Percentiles rank a stretch among this genome's conserved stretches.
These are phyloP conservation scores for Sonneratia caseolaris DNA, from an alignment of 345 rosid genomes.

Conservation along the genomic window DNA sequence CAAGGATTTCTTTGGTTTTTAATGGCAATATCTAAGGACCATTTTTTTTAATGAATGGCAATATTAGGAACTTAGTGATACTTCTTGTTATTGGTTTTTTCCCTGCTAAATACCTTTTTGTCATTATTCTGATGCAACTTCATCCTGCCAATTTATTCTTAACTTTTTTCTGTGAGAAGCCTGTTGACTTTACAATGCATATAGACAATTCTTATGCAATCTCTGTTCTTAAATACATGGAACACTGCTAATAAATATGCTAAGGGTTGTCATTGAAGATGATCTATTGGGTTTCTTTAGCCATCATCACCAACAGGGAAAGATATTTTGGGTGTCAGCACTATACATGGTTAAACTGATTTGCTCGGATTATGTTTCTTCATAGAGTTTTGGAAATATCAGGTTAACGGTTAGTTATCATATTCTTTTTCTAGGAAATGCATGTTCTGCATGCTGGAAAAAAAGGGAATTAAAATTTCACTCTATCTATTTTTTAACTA, in stretches of 20 bases:
- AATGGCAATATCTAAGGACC: too few species aligned
- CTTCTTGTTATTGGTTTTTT: too few species aligned
- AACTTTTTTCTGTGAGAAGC: neutral
- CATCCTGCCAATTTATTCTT: too few species aligned
- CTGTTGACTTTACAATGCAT: neutral
- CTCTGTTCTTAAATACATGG: neutral
- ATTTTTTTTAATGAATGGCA: too few species aligned
- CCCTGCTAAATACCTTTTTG: too few species aligned
- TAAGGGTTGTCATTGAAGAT: neutral
- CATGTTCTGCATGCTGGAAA: too few species aligned
- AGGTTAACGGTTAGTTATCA: too few species aligned
- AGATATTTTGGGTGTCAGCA: neutral
- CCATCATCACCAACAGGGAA: neutral
- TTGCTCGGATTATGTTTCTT: neutral
- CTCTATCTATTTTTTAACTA: too few species aligned
- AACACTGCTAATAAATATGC: neutral
- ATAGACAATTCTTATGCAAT: neutral
- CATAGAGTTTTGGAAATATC: too few species aligned
- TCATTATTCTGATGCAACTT: too few species aligned
- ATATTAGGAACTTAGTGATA: too few species aligned
- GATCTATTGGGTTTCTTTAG: neutral
- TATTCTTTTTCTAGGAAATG: too few species aligned
- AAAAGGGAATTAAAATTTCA: neutral
- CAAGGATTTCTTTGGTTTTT: neutral
- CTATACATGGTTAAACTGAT: neutral